A percentile compares a stretch with the other conserved stretches of the same genome.
phyloP scores from a whole-genome alignment of 257 asterid genomes.

The Solanum dulcamara region DNA sequence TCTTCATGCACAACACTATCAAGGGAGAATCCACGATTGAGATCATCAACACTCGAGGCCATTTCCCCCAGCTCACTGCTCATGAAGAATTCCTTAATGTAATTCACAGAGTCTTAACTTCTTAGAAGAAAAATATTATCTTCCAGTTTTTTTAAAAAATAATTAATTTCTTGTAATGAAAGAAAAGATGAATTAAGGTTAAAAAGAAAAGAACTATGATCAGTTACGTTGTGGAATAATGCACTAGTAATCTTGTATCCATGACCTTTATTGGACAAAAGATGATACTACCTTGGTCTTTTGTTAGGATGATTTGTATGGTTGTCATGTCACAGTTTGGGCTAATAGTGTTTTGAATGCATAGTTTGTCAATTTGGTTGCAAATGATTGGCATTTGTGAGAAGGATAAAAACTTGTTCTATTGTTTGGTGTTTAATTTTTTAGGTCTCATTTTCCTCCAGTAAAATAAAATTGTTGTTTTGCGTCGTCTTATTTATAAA shows the following conservation, averaged over 20 bases:
- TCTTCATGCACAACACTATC: slow-evolving; percentile 38
- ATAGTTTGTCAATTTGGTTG: neutral
- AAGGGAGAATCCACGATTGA: slow-evolving; percentile 33
- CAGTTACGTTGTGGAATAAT: neutral
- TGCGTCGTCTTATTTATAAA: neutral
- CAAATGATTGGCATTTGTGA: neutral
- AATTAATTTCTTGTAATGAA: neutral
- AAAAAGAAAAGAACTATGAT: neutral
- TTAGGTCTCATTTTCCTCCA: neutral
- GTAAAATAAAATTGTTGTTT: neutral
- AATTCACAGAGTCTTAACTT: slow-evolving; percentile 22
- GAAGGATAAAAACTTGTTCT: neutral
- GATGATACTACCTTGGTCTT: neutral
- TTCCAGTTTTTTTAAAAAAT: neutral
- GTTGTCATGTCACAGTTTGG: neutral
- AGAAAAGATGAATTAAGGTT: neutral
- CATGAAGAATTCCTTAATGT: slow-evolving; percentile 36
- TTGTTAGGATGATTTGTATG: neutral
- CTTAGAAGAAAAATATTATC: neutral
- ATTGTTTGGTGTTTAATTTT: neutral
- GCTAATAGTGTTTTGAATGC: neutral
- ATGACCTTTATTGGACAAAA: neutral
- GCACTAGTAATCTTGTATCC: neutral
- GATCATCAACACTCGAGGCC: slow-evolving; percentile 47
- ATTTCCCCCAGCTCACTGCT: slow-evolving; percentile 78